Evolutionary conservation across 225 moss, liverwort and hornwort genomes (phyloP).

Genomic region (Pseudoscleropodium purum): DNA sequence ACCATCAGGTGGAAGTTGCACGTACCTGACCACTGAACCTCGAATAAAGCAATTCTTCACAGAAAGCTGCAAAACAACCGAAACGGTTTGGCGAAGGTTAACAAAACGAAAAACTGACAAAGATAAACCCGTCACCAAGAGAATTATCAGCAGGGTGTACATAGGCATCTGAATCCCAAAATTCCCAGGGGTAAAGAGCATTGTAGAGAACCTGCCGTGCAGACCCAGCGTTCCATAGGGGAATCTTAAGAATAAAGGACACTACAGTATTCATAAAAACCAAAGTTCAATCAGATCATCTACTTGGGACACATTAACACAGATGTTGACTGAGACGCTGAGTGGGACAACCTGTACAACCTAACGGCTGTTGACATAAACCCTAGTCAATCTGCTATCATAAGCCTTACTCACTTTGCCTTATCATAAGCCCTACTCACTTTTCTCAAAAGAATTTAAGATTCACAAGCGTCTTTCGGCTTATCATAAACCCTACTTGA

Average conservation of each 20-base stretch:
- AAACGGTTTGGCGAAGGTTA: not conserved
- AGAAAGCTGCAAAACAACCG: constrained; percentile 53
- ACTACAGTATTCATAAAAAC: not conserved
- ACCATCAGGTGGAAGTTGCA: constrained; percentile 93
- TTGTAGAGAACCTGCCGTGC: not conserved
- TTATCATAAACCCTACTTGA: not conserved
- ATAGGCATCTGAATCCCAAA: not conserved
- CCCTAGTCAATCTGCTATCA: not conserved
- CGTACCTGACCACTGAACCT: constrained; percentile 98
- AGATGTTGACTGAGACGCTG: not conserved
- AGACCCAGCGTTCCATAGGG: not conserved
- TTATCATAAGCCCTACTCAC: not conserved
- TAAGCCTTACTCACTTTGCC: not conserved
- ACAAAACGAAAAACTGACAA: not conserved
- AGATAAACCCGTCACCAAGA: not conserved
- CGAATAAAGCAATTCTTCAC: constrained; percentile 98
- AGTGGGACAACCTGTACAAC: not conserved
- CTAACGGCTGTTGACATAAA: not conserved
- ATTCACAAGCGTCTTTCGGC: not conserved
- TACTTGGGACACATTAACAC: not conserved
- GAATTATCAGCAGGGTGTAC: not conserved
- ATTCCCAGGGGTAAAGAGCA: not conserved
- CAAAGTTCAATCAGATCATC: not conserved
- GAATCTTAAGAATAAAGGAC: not conserved
- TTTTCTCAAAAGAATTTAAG: not conserved